Base-by-base conservation (phyloP, 1,284 basidiomycete genomes). In the Takashimella koratensis region DNA sequence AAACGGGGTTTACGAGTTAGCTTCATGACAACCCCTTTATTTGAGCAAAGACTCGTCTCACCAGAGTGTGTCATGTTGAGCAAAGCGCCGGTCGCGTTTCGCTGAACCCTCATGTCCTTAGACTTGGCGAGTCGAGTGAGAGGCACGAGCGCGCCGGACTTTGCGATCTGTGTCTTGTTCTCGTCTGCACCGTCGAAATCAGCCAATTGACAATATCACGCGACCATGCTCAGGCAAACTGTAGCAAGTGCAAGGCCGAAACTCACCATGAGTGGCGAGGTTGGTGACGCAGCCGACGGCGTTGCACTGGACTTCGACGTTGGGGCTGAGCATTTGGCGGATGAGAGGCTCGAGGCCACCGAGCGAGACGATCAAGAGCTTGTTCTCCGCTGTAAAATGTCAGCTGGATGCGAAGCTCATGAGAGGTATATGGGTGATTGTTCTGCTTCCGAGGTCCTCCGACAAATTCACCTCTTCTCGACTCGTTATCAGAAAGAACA, bases 221-320 rank as follows among this genome's bases (percentile, higher is more conserved):
- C 26, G 26, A 48, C n/a, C n/a, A n/a, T n/a, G n/a, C n/a, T n/a
- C n/a, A n/a, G n/a, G n/a, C n/a, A n/a, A n/a, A 47, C 24, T 19
- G 6, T 13, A 87, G 41, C 3, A 25, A 21, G 20, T 25, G 47
- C 43, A 45, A 13, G 16, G 19, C 12, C 2, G 23, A n/a, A 36
- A 77, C 84, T 56, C 58, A 93, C 91, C 94, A 78, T 98, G 95
- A 2, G 95, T 98, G 19, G 96, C 96, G 51, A 99, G 82, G 75
- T 99, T 99, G 36, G 96, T 99, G 53, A 99, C 94, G 76, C 96
- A 98, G 36, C 96, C 96, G 36, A 99, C 96, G n/a, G 96, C 96
- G 71, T 99, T 99, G 80, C 96, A 99, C 76, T 98, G 96, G 2
- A 99, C 96, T 75, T 99, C 96, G 41, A 98, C 95, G 71, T 98